Evolutionary conservation across 2,329 filamentous ascomycete species (phyloP).

Genomic region (Alternaria metachromatica): DNA sequence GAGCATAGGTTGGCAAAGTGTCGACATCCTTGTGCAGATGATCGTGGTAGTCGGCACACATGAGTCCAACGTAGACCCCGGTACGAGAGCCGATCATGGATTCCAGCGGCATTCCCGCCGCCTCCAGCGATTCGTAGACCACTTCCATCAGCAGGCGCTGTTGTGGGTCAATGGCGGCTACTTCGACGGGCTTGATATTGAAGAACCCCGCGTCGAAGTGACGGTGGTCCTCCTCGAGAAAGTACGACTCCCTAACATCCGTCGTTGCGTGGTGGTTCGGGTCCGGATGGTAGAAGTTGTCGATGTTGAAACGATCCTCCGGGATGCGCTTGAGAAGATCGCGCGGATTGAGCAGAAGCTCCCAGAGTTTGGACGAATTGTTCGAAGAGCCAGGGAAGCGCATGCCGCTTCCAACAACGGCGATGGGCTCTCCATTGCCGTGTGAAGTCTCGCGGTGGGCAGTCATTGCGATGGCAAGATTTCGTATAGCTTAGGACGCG

Average conservation of each 20-base stretch:
- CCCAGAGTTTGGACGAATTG: conserved; percentile 44
- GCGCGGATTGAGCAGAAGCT: conserved; percentile 29
- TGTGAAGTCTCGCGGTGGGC: not conserved
- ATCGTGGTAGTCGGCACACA: conserved; percentile 6
- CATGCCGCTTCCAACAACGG: conserved; percentile 47
- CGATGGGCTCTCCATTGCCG: conserved; percentile 28
- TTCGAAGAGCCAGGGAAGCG: conserved; percentile 43
- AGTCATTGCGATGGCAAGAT: not conserved
- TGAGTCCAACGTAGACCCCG: conserved; percentile 36
- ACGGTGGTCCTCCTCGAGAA: conserved; percentile 25
- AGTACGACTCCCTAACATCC: conserved; percentile 26
- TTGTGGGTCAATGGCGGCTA: conserved; percentile 39
- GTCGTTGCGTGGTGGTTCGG: conserved; percentile 43
- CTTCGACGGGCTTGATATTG: conserved; percentile 34
- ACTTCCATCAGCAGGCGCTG: conserved; percentile 44
- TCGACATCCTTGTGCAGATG: not conserved
- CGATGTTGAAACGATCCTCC: conserved; percentile 33
- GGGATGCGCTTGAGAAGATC: conserved; percentile 42
- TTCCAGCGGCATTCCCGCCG: not conserved
- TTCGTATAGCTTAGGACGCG: not conserved
- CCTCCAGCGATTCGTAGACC: conserved; percentile 38
- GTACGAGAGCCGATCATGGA: conserved; percentile 33
- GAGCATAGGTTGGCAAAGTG: not conserved
- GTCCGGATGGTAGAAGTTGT: conserved; percentile 33
- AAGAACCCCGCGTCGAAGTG: conserved; percentile 44